phyloP scores from a whole-genome alignment of 768 basidiomycete species.

The Calocybe indica region DNA sequence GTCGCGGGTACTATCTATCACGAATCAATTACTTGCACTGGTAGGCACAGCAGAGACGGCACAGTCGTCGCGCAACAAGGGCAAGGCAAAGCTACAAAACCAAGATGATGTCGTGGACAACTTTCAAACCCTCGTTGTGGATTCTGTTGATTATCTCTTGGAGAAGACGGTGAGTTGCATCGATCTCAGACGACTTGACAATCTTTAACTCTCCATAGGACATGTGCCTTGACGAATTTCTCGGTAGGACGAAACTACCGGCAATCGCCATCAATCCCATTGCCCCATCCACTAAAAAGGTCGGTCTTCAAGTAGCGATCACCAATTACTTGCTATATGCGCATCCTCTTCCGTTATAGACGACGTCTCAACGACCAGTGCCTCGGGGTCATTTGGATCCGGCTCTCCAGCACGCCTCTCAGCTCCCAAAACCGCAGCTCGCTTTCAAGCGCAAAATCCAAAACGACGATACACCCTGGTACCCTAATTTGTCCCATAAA shows the following conservation, averaged over 20 bases:
- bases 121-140: constrained; percentile 74
- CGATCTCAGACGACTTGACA: not conserved
- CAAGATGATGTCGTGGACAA: constrained; percentile 84
- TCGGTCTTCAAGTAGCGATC: constrained; percentile 5
- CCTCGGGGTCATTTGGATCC: constrained; percentile 46
- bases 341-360: constrained; percentile 7
- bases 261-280: constrained; percentile 53
- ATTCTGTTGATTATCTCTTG: constrained; percentile 76
- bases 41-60: constrained; percentile 36
- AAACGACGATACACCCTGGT: constrained; percentile 62
- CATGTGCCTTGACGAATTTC: constrained; percentile 71
- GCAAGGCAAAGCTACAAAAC: constrained; percentile 48
- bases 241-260: constrained; percentile 64
- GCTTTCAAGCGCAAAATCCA: constrained; percentile 55
- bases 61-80: constrained; percentile 31
- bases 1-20: constrained; percentile 54
- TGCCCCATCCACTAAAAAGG: constrained; percentile 25
- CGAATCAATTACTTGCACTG: constrained; percentile 56
- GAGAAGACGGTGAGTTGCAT: constrained; percentile 66
- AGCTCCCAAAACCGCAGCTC: constrained; percentile 79
- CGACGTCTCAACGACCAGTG: constrained; percentile 22
- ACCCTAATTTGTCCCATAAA: constrained; percentile 67
- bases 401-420: constrained; percentile 65
- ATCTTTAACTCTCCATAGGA: constrained; percentile 43
- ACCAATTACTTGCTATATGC: too few relatives aligned